Base-by-base conservation (phyloP, 805 yeast genomes). In the Kazachstania viticola region DNA sequence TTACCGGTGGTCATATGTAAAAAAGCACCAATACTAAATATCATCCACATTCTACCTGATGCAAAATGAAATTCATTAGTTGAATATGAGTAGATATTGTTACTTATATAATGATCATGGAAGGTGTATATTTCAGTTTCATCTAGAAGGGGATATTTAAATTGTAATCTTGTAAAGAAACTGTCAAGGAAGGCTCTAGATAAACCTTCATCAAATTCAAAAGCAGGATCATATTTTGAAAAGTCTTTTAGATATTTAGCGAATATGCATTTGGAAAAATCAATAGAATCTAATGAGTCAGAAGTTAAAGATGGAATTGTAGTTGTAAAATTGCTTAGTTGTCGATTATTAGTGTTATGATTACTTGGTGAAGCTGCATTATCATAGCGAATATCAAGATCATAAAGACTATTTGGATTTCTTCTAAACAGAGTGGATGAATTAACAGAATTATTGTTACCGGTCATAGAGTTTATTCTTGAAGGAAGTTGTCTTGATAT, bases 121-220 rank as follows among this genome's bases (percentile, higher is more conserved):
- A 72, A 71, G 14, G 58, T 57, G 23, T 64, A 56, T 12, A 72
- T 64, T 31, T 70, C 76, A 17, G 58, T 56, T 44, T 72, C 76
- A 41, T 67, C 69, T 21, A 73, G 46, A n/a, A 73, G 38, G 0
- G 79, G 79, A 40, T 71, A 71, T 39, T 71, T 71, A 46, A 68
- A 68, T 40, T 73, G 78, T 21, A 72, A 47, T 31, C 73, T 53
- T 11, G 71, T 61, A 45, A 73, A 72, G 44, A 68, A 71, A 14
- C 68, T 66, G 32, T 69, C 73, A 27, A 72, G 44, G 24, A 72
- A 62, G 17, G 69, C 66, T 36, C 69, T 60, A 1, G 75, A 62
- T 17, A 69, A 44, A 23, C 60, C 56, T 31, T 62, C 65, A 40
- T 72, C 75, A 32, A 72, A 60, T 32, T 69, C 70, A 34, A 64